Percentiles rank a stretch among this genome's conserved stretches.
Evolutionary conservation across 768 basidiomycete species (phyloP).

Genomic region (Ramaria rubella): DNA sequence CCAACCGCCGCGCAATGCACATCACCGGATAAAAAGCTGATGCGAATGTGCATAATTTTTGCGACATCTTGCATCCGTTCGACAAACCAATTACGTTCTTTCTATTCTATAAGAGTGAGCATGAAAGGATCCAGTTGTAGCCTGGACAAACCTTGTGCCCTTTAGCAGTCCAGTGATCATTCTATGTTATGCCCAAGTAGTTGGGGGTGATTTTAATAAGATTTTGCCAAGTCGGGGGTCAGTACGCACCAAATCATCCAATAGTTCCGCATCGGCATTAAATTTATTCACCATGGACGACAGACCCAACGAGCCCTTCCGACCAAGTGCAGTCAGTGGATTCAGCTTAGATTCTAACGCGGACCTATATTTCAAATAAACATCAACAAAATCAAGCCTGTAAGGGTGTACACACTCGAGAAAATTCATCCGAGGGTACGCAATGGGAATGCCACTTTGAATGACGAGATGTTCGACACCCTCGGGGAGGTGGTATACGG

Average conservation of each 20-base stretch:
- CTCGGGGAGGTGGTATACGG: slow-evolving; percentile 52
- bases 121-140: neutral
- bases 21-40: slow-evolving; percentile 89
- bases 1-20: slow-evolving; percentile 90
- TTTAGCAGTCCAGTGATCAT: slow-evolving; percentile 89
- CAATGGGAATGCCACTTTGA: slow-evolving; percentile 79
- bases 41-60: slow-evolving; percentile 49
- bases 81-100: slow-evolving; percentile 87
- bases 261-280: slow-evolving; percentile 85
- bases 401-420: slow-evolving; percentile 38
- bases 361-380: slow-evolving; percentile 10
- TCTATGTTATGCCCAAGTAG: too few relatives aligned
- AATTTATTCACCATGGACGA: slow-evolving; percentile 85
- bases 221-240: slow-evolving; percentile 2
- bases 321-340: slow-evolving; percentile 71
- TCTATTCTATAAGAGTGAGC: slow-evolving; percentile 36
- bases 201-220: too few relatives aligned
- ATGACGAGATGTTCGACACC: slow-evolving; percentile 78
- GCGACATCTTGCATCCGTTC: slow-evolving; percentile 73
- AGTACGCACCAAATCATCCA: slow-evolving; percentile 75
- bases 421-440: slow-evolving; percentile 92
- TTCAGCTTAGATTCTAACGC: slow-evolving; percentile 79
- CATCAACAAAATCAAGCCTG: slow-evolving; percentile 24
- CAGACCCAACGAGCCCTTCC: slow-evolving; percentile 57
- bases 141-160: slow-evolving; percentile 59